Evolutionary conservation across 306 rosid genomes (phyloP).

Genomic region (Vigna reflexopilosa): DNA sequence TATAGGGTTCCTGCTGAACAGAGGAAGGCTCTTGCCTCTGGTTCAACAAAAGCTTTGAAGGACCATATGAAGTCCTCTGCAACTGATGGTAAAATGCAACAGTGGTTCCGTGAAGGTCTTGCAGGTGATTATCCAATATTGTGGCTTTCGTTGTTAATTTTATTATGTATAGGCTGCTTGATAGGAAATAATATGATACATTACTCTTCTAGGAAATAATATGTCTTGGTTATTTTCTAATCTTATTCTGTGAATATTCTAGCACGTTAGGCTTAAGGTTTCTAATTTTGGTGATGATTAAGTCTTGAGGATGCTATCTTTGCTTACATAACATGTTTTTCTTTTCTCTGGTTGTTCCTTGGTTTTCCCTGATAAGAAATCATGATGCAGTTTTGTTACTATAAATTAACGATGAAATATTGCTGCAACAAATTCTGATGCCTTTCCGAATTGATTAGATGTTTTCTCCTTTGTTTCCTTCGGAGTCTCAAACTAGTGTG

Average conservation of each 20-base stretch:
- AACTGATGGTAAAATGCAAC: constrained; percentile 90
- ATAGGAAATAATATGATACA: constrained; percentile 9
- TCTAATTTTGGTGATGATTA: constrained; percentile 20
- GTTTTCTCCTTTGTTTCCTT: constrained; percentile 3
- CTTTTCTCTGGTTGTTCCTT: constrained; percentile 16
- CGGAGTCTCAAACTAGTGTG: constrained; percentile 11
- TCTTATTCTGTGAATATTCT: not conserved
- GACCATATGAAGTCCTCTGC: constrained; percentile 66
- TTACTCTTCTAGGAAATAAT: not conserved
- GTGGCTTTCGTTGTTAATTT: constrained; percentile 13
- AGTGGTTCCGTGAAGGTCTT: constrained; percentile 98
- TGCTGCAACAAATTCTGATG: not conserved
- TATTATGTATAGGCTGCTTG: not conserved
- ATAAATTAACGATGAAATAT: not conserved
- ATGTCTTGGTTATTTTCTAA: constrained; percentile 30
- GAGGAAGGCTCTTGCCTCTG: constrained; percentile 73
- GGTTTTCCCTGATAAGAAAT: constrained; percentile 22
- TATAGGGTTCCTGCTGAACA: constrained; percentile 59
- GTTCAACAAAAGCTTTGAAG: constrained; percentile 62
- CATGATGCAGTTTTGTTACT: constrained; percentile 2
- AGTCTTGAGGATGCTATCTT: constrained; percentile 6
- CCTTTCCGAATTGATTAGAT: constrained; percentile 30
- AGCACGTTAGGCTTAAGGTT: constrained; percentile 2
- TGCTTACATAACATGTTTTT: not conserved
- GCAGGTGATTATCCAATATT: constrained; percentile 64